Conservation (phyloP, 805 yeast species). For the Ascoidea tarda region DNA sequence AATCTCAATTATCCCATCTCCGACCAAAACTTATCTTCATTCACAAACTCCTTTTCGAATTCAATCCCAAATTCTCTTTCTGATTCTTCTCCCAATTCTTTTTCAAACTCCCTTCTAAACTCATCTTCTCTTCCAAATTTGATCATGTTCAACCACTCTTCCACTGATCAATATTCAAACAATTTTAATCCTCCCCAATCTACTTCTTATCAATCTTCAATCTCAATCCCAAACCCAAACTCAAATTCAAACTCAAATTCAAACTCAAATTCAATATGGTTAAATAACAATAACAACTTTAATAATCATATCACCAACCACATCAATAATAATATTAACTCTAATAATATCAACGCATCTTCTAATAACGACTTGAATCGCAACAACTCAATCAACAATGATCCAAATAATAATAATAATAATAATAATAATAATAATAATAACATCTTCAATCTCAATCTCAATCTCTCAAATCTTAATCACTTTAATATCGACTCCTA, state of each 20-base stretch:
- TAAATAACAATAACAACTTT: background rate
- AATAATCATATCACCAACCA: constrained; percentile 8
- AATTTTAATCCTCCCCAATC: too few relatives aligned
- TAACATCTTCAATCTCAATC: background rate
- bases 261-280: background rate
- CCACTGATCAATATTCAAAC: too few relatives aligned
- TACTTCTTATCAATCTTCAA: too few relatives aligned
- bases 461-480: background rate
- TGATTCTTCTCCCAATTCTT: too few relatives aligned
- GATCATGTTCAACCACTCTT: too few relatives aligned
- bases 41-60: constrained; percentile 9
- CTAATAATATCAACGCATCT: constrained; percentile 1
- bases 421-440: background rate
- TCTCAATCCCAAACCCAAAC: background rate
- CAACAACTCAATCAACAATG: background rate
- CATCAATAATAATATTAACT: constrained; percentile 8
- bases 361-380: background rate
- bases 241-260: background rate
- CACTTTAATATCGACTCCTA: background rate
- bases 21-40: background rate
- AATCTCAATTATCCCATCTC: background rate
- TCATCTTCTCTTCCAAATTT: too few relatives aligned
- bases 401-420: background rate
- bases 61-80: too few relatives aligned
- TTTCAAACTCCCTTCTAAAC: too few relatives aligned